Evolutionary conservation across 1,284 basidiomycete species (phyloP), one percentile per base, ranked within the genome.

Genomic region (Mycosarcoma maydis): DNA sequence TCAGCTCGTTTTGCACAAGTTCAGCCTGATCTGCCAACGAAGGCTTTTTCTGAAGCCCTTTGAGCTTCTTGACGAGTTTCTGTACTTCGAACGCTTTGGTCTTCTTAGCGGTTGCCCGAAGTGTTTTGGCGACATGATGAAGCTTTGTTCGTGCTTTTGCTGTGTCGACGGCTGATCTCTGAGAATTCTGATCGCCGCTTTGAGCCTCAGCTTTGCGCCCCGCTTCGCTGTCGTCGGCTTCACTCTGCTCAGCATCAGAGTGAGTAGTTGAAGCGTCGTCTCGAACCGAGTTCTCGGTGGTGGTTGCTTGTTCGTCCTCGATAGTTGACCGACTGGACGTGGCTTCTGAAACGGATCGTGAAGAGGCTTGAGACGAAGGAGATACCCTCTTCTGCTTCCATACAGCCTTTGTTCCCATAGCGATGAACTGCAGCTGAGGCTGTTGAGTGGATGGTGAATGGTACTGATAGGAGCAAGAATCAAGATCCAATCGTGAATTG

Each of bases 31-130:
- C 41, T 3, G 59, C 26, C 22, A 89, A 83, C 34, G 44, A 48
- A 3, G 32, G 1, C 27, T 57, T 70, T 52, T 69, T 83, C 58
- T 86, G 84, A 53, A 89, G 80, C 43, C 85, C 85, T 82, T 90
- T 94, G 56, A 94, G 83, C 83, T 88, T 90, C 84, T 93, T 94
- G 49, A 94, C 87, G 14, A 90, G 82, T 77, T 90, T 91, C 82
- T 90, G 91, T 0, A 88, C 86, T 83, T 96, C 94, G 69, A 92
- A 92, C 0, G 87, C 85, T 81, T 89, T 91, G 8, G 89, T 88
- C 80, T 90, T 92, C 84, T 92, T 96, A 43, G 88, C 87, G 5
- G 88, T 87, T 73, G 89, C 89, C 54, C 85, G 85, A 17, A 90
- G 85, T 67, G 90, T 87, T 78, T 86, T 88, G 47, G 89, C 74